Conservation (phyloP, 176 grass and related monocot genomes). For the Areca catechu region DNA sequence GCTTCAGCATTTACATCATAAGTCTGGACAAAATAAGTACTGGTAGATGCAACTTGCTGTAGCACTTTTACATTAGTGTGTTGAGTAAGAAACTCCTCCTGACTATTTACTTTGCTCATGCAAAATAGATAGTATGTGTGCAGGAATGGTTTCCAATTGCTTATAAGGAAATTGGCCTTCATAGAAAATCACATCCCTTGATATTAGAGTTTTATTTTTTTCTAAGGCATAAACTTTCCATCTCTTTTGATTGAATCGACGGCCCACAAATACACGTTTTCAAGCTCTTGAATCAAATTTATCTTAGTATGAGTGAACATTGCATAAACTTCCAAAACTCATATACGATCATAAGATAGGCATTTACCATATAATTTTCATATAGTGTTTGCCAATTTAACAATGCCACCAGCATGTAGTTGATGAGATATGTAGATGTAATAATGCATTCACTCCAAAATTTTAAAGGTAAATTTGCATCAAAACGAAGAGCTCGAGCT, state of each 20-base stretch:
- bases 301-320: neutral
- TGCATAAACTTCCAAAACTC: neutral
- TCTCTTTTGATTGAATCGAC: neutral
- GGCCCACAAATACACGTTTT: neutral
- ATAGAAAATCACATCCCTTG: neutral
- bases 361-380: neutral
- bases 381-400: neutral
- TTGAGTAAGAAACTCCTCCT: no score
- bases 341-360: neutral
- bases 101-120: no score
- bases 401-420: neutral
- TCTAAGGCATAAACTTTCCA: neutral
- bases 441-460: neutral
- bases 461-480: neutral
- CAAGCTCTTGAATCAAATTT: neutral
- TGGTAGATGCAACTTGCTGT: no score
- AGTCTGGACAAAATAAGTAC: no score
- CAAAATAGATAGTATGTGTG: neutral
- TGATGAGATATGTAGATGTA: neutral
- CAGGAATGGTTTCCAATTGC: neutral
- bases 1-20: no score
- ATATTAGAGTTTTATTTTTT: neutral
- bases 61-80: no score
- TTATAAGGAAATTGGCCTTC: neutral
- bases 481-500: neutral